These are phyloP conservation scores for Syzygium jambos DNA, from an alignment of 345 rosid genomes.

Conservation along the genomic window DNA sequence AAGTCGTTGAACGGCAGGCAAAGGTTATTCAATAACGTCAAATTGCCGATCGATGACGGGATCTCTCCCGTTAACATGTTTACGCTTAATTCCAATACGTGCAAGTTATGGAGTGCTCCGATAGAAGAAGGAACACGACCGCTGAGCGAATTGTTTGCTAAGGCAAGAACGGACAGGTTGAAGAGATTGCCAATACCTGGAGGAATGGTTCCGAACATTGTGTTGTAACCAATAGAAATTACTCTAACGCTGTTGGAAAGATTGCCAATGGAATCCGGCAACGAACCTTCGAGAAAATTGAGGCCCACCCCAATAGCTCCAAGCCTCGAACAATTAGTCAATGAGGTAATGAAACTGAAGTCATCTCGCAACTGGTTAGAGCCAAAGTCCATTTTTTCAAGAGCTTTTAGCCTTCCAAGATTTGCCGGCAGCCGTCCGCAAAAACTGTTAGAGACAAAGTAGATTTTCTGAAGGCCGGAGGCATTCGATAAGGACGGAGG, in stretches of 20 bases:
- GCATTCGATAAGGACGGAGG: neutral
- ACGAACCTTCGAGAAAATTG: neutral
- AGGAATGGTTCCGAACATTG: neutral
- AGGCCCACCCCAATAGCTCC: neutral
- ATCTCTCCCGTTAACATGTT: neutral
- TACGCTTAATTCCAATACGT: accelerated
- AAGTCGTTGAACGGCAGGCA: neutral
- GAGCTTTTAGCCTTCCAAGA: neutral
- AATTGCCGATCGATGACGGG: neutral
- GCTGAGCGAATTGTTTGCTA: neutral
- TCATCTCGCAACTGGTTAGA: neutral
- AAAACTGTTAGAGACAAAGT: neutral
- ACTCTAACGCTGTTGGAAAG: neutral
- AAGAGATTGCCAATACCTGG: neutral
- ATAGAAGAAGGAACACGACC: neutral
- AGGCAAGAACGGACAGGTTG: neutral
- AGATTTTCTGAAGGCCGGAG: neutral
- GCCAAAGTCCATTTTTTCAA: accelerated
- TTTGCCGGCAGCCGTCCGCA: neutral
- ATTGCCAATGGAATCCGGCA: neutral
- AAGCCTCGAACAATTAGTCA: neutral
- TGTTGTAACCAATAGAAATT: neutral
- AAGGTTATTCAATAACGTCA: neutral
- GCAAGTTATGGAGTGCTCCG: neutral
- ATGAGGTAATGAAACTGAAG: neutral